Evolutionary conservation across 2,329 filamentous ascomycete genomes (phyloP).

Genomic region (Golovinomyces cichoracearum): DNA sequence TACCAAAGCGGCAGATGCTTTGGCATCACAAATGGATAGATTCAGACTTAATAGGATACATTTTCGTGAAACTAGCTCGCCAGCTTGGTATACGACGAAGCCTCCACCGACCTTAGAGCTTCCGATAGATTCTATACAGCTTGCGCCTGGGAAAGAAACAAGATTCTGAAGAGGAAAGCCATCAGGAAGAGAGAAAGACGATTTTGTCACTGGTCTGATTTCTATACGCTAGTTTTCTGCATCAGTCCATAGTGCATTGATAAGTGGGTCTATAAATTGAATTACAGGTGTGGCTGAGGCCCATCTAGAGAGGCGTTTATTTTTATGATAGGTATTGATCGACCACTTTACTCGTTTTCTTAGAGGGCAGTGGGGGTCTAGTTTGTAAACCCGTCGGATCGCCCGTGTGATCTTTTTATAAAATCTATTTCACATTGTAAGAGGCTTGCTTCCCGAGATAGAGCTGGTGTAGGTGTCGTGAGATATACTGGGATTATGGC

Average conservation of each 20-base stretch:
- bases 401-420: neutral
- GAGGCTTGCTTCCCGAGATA: neutral
- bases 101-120: no score
- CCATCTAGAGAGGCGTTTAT: neutral
- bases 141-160: neutral
- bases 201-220: neutral
- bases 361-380: neutral
- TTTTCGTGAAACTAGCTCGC: no score
- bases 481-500: neutral
- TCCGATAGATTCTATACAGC: no score
- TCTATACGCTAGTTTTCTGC: neutral
- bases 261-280: neutral
- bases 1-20: no score
- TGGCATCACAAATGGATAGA: no score
- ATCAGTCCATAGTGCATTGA: neutral
- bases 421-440: neutral
- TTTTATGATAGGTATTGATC: neutral
- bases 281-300: neutral
- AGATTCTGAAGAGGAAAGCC: neutral
- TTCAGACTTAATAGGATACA: no score
- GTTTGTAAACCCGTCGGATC: neutral
- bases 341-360: neutral
- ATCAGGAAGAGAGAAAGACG: neutral
- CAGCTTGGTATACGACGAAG: no score
- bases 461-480: neutral